phyloP scores from a whole-genome alignment of 495 filamentous ascomycete species.

The Hyaloscypha bicolor region DNA sequence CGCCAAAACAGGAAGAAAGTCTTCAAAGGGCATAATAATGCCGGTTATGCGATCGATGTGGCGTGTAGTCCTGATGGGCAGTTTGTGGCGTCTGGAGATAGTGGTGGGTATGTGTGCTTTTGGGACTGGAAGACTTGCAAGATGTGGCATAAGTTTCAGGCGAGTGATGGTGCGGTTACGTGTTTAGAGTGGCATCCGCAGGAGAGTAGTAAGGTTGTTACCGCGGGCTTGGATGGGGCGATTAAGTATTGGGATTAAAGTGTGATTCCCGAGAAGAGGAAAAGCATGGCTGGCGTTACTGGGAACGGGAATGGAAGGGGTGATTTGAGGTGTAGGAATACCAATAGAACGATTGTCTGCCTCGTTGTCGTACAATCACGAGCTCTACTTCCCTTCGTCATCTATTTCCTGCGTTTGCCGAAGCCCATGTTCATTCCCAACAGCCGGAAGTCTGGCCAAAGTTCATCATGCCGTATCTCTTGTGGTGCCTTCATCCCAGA shows the following conservation, averaged over 20 bases:
- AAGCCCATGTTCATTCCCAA: no score
- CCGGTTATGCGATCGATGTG: constrained; percentile 90
- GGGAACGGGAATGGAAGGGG: background rate
- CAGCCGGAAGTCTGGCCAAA: no score
- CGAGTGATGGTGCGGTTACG: constrained; percentile 76
- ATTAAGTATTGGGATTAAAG: constrained; percentile 93
- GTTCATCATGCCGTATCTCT: no score
- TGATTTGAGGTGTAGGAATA: background rate
- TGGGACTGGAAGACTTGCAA: constrained; percentile 99
- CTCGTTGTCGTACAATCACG: background rate
- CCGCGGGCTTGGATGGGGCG: constrained; percentile 82
- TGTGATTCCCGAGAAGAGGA: background rate
- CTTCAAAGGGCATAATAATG: constrained; percentile 93
- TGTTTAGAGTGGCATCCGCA: constrained; percentile 91
- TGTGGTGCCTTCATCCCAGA: no score
- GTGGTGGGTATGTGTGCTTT: constrained; percentile 85
- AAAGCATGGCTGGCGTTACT: background rate
- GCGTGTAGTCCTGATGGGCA: constrained; percentile 88
- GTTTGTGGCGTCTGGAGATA: constrained; percentile 83
- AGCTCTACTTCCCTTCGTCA: no score
- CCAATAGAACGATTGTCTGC: background rate
- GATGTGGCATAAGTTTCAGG: constrained; percentile 94
- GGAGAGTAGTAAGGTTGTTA: constrained; percentile 91
- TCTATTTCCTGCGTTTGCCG: no score
- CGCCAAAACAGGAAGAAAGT: constrained; percentile 96